These are phyloP conservation scores for Euphorbia lathyris DNA, from an alignment of 345 rosid species.

Conservation along the genomic window DNA sequence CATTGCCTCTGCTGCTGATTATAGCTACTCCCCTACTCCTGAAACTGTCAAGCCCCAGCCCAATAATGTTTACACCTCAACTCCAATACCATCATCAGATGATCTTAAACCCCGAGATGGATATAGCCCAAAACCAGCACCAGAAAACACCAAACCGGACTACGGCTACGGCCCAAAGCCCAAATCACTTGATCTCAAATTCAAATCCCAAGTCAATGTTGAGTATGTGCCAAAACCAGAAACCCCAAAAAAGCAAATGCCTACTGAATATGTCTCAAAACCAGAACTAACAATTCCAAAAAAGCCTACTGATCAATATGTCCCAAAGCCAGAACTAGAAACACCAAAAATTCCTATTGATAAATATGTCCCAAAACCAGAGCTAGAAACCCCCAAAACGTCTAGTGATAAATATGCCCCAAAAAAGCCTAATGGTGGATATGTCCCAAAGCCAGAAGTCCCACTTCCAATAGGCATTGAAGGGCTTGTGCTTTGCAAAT, in stretches of 20 bases:
- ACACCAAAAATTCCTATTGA: neutral
- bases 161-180: neutral
- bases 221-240: neutral
- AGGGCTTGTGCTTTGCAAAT: conserved; percentile 16
- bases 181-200: neutral
- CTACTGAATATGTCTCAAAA: neutral
- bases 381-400: neutral
- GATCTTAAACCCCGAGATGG: neutral
- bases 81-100: neutral
- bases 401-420: neutral
- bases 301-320: neutral
- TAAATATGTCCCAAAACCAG: neutral
- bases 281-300: neutral
- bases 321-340: neutral
- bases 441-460: neutral
- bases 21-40: neutral
- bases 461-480: conserved; percentile 9
- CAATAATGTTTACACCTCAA: neutral
- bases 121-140: neutral
- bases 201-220: neutral
- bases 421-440: neutral
- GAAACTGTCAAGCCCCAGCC: neutral
- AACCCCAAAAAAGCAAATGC: too few species aligned
- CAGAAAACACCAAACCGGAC: neutral
- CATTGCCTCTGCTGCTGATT: conserved; percentile 10